phyloP scores from a whole-genome alignment of 2,329 filamentous ascomycete species.

The Fusarium ramigenum region DNA sequence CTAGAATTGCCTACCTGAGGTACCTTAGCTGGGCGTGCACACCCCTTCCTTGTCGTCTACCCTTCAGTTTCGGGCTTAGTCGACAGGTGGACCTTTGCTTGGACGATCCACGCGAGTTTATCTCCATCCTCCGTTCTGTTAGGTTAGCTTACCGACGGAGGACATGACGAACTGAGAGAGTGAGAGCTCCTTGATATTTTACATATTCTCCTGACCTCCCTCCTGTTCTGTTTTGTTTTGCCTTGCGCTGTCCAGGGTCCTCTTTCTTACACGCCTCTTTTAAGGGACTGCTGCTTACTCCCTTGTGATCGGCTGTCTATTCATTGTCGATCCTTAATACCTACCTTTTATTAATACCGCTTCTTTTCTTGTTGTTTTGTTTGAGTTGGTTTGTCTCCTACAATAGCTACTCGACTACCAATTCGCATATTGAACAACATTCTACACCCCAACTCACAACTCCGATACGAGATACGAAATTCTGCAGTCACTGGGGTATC shows the following conservation, averaged over 20 bases:
- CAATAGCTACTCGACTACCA: neutral
- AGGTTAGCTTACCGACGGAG: neutral
- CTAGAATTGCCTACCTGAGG: slow-evolving; percentile 17
- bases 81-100: neutral
- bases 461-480: slow-evolving; percentile 2
- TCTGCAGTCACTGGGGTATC: slow-evolving; percentile 3
- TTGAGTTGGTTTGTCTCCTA: slow-evolving; percentile 1
- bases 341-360: slow-evolving; percentile 29
- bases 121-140: slow-evolving; percentile 27
- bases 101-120: slow-evolving; percentile 32
- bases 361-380: slow-evolving; percentile 7
- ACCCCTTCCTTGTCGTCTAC: slow-evolving; percentile 22
- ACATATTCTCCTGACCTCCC: slow-evolving; percentile 24
- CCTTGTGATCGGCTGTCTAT: slow-evolving; percentile 12
- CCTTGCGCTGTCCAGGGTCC: neutral
- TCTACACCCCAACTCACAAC: neutral
- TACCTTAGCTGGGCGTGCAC: neutral
- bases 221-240: slow-evolving; percentile 6
- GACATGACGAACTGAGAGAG: slow-evolving; percentile 17
- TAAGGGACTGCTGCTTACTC: neutral
- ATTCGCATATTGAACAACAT: slow-evolving; percentile 2
- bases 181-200: slow-evolving; percentile 21
- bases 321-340: slow-evolving; percentile 39
- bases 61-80: slow-evolving; percentile 30
- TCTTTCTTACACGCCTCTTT: slow-evolving; percentile 18